Conservation (phyloP, 2,329 filamentous ascomycete genomes). For the Apiospora arundinis region DNA sequence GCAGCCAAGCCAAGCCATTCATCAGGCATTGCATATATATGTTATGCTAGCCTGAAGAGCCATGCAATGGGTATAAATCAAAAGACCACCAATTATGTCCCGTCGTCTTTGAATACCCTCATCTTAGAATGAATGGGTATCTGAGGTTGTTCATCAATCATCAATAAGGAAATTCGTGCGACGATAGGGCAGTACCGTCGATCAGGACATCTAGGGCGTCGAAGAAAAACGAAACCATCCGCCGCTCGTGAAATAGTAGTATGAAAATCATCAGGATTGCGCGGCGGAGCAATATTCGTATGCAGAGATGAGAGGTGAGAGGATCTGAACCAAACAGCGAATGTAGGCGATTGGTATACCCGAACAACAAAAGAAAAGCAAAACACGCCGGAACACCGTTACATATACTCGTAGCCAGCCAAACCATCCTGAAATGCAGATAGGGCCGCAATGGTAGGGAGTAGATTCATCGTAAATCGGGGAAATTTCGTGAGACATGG, state of each 20-base stretch:
- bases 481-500: slow-evolving; percentile 30
- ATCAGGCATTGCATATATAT: slow-evolving; percentile 2
- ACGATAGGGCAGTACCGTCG: slow-evolving; percentile 13
- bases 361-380: slow-evolving; percentile 29
- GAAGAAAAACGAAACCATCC: not conserved
- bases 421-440: slow-evolving; percentile 22
- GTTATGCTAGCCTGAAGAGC: slow-evolving; percentile 3
- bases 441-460: slow-evolving; percentile 14
- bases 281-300: slow-evolving; percentile 3
- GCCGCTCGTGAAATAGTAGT: slow-evolving; percentile 22
- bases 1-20: not conserved
- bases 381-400: slow-evolving; percentile 36
- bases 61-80: slow-evolving; percentile 26
- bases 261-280: slow-evolving; percentile 19
- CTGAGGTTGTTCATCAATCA: slow-evolving; percentile 40
- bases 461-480: slow-evolving; percentile 29
- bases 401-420: slow-evolving; percentile 22
- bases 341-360: slow-evolving; percentile 33
- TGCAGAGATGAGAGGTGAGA: slow-evolving; percentile 20
- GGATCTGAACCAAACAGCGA: slow-evolving; percentile 38
- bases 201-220: slow-evolving; percentile 19
- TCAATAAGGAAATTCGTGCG: slow-evolving; percentile 31
- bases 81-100: slow-evolving; percentile 28
- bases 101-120: slow-evolving; percentile 40
- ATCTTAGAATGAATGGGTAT: slow-evolving; percentile 45